phyloP scores from a whole-genome alignment of 257 asterid species.

The Apocynum venetum region DNA sequence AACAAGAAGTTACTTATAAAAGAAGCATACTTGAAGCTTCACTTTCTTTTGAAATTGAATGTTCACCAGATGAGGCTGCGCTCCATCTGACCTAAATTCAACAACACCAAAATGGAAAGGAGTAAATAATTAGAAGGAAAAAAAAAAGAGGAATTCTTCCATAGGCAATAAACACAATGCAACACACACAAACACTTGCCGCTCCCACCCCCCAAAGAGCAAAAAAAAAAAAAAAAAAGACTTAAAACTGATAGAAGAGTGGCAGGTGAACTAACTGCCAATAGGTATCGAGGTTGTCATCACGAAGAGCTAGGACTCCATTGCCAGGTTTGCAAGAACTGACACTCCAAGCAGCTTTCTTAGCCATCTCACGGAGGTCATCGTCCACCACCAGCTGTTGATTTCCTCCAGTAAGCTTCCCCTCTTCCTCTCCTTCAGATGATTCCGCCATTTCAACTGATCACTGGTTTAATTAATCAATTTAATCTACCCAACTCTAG shows the following conservation, averaged over 20 bases:
- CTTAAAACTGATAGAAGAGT: background rate
- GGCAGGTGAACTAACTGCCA: slow-evolving; percentile 59
- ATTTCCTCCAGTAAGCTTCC: slow-evolving; percentile 70
- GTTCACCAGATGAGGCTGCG: slow-evolving; percentile 92
- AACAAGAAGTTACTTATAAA: background rate
- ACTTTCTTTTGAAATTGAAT: slow-evolving; percentile 96
- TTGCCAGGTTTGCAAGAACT: slow-evolving; percentile 95
- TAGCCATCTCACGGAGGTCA: slow-evolving; percentile 88
- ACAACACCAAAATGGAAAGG: background rate
- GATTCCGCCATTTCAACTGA: slow-evolving; percentile 64
- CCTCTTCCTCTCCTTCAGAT: slow-evolving; percentile 89
- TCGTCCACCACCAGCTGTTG: slow-evolving; percentile 62
- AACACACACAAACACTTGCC: background rate
- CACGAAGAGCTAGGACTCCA: slow-evolving; percentile 77
- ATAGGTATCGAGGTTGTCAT: slow-evolving; percentile 83
- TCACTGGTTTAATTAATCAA: background rate
- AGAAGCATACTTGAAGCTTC: slow-evolving; percentile 52
- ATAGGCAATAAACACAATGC: background rate
- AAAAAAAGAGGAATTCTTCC: background rate
- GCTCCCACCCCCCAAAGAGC: background rate
- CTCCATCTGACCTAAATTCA: slow-evolving; percentile 80
- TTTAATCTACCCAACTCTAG: background rate
- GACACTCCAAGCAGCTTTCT: slow-evolving; percentile 95
- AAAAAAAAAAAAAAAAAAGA: background rate
- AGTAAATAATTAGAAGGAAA: background rate